Percentiles rank a stretch among this genome's conserved stretches.
phyloP scores from a whole-genome alignment of 148 eudicot genomes.

The Agrostemma githago region DNA sequence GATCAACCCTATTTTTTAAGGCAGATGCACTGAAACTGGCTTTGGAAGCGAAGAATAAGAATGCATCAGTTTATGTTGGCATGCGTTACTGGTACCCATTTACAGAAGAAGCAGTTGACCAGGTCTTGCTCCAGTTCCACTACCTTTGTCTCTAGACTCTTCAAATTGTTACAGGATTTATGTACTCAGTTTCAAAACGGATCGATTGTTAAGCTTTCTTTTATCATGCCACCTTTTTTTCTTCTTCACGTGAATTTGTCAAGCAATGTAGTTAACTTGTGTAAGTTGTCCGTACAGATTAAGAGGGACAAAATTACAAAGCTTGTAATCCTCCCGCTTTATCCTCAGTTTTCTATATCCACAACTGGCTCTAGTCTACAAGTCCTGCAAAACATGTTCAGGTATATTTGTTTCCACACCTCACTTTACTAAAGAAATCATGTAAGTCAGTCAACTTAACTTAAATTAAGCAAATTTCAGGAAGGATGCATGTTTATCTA shows the following conservation, averaged over 20 bases:
- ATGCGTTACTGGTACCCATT: constrained; percentile 99
- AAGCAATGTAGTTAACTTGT: constrained; percentile 21
- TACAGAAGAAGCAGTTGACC: constrained; percentile 90
- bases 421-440: not conserved
- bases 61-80: constrained; percentile 83
- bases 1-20: constrained; percentile 23
- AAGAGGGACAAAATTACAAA: constrained; percentile 72
- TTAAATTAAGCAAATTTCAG: constrained; percentile 32
- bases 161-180: too few species aligned
- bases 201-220: not conserved
- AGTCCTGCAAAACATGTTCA: constrained; percentile 69
- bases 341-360: constrained; percentile 91
- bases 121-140: constrained; percentile 27
- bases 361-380: constrained; percentile 94
- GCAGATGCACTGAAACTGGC: constrained; percentile 69
- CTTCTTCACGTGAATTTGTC: not conserved
- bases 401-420: constrained; percentile 29
- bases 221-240: not conserved
- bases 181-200: too few species aligned
- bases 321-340: constrained; percentile 85
- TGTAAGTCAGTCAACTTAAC: not conserved
- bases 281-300: constrained; percentile 43
- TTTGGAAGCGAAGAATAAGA: constrained; percentile 56
- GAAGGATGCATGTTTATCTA: constrained; percentile 67
- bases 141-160: too few species aligned